These are phyloP conservation scores for Crassisporium funariophilum DNA, from an alignment of 768 basidiomycete species.

Conservation along the genomic window DNA sequence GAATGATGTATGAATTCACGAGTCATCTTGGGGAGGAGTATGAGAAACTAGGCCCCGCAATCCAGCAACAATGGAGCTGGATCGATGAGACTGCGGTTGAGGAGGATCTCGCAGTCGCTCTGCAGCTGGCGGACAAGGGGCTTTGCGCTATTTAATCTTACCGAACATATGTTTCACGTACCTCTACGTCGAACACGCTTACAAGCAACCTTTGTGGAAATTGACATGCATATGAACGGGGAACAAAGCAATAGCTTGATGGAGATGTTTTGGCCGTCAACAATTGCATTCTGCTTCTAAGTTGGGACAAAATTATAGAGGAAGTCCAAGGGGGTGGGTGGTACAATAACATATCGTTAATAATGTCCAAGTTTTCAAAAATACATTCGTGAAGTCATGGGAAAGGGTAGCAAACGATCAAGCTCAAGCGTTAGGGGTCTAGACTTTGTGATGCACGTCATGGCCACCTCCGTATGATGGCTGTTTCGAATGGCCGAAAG, in stretches of 20 bases:
- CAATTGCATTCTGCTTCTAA: neutral
- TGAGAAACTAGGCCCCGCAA: conserved; percentile 37
- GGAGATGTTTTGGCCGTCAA: neutral
- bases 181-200: too few relatives aligned
- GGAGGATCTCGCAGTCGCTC: conserved; percentile 26
- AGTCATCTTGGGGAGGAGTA: conserved; percentile 39
- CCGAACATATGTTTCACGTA: too few relatives aligned
- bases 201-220: too few relatives aligned
- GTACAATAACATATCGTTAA: too few relatives aligned
- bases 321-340: neutral
- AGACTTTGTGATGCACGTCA: conserved; percentile 12
- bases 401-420: too few relatives aligned
- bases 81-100: conserved; percentile 36
- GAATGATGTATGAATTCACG: conserved; percentile 41
- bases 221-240: too few relatives aligned
- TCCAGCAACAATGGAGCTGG: conserved; percentile 47
- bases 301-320: neutral
- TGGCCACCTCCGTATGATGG: conserved; percentile 9
- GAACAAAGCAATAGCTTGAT: too few relatives aligned
- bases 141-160: too few relatives aligned
- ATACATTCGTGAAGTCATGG: too few relatives aligned
- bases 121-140: conserved; percentile 7
- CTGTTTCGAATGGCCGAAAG: conserved; percentile 26
- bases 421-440: too few relatives aligned
- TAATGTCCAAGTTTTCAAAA: conserved; percentile 6